Evolutionary conservation across 768 basidiomycete genomes (phyloP).

Genomic region (Rhodotorula graminis): DNA sequence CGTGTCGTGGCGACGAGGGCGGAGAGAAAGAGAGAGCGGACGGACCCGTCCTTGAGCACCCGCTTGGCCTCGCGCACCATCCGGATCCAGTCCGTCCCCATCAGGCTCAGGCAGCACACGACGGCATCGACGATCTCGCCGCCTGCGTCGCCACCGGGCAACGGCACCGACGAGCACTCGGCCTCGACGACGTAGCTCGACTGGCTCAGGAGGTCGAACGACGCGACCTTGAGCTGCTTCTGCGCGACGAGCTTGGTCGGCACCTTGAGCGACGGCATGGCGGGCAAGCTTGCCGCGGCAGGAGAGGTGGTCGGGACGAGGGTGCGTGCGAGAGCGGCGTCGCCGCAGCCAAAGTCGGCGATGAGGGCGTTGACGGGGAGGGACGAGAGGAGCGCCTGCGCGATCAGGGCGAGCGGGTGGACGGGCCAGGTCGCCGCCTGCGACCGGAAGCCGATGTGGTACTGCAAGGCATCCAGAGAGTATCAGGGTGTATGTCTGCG

Average conservation of each 20-base stretch:
- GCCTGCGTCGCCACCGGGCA: conserved; percentile 67
- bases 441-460: conserved; percentile 83
- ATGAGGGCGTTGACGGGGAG: conserved; percentile 68
- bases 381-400: conserved; percentile 56
- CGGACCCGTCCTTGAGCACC: conserved; percentile 74
- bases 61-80: conserved; percentile 86
- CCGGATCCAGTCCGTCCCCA: conserved; percentile 94
- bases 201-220: conserved; percentile 64
- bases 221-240: conserved; percentile 57
- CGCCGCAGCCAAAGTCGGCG: conserved; percentile 92
- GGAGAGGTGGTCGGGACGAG: conserved; percentile 53
- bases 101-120: conserved; percentile 89
- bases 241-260: conserved; percentile 22
- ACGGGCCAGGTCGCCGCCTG: conserved; percentile 91
- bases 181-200: conserved; percentile 67
- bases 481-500: too few relatives aligned
- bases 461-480: conserved; percentile 60
- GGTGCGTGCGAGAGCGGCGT: conserved; percentile 74
- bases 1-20: too few relatives aligned
- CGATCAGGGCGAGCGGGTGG: conserved; percentile 83
- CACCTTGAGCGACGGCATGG: conserved; percentile 43
- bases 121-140: conserved; percentile 83
- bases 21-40: conserved; percentile 7
- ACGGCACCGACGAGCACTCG: conserved; percentile 79
- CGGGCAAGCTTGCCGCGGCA: background rate